Conservation (phyloP, 768 basidiomycete species). For the Termitomyces titanicus region DNA sequence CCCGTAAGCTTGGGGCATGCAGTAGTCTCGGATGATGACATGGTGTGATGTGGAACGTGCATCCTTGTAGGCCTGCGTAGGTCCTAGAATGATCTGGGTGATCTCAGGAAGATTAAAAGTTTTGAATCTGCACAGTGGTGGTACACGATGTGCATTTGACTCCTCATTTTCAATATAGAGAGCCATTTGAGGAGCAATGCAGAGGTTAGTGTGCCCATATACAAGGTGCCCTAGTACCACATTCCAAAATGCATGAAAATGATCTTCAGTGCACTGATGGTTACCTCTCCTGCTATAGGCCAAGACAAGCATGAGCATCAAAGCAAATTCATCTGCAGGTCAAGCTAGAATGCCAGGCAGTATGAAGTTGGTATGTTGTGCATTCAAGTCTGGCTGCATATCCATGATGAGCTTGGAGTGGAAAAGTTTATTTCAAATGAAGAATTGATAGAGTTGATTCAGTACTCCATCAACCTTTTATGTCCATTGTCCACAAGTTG, state of each 20-base stretch:
- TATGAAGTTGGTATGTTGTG: not conserved
- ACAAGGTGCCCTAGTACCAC: not conserved
- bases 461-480: too few species aligned
- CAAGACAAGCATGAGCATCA: not conserved
- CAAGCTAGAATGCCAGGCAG: not conserved
- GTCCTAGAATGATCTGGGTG: too few species aligned
- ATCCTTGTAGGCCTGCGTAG: too few species aligned
- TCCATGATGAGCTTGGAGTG: too few species aligned
- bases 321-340: not conserved
- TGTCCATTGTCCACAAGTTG: too few species aligned
- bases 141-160: not conserved
- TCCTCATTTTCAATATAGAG: not conserved
- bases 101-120: too few species aligned
- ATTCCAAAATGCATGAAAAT: not conserved
- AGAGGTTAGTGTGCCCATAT: not conserved
- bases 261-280: not conserved
- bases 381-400: too few species aligned
- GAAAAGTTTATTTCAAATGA: too few species aligned
- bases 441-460: too few species aligned
- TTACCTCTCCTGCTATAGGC: not conserved
- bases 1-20: not conserved
- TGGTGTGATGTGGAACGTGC: too few species aligned
- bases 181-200: not conserved
- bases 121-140: too few species aligned
- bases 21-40: not conserved